These are phyloP conservation scores for Pseudogymnoascus sp. DNA, from an alignment of 2,329 filamentous ascomycete species.

Conservation along the genomic window DNA sequence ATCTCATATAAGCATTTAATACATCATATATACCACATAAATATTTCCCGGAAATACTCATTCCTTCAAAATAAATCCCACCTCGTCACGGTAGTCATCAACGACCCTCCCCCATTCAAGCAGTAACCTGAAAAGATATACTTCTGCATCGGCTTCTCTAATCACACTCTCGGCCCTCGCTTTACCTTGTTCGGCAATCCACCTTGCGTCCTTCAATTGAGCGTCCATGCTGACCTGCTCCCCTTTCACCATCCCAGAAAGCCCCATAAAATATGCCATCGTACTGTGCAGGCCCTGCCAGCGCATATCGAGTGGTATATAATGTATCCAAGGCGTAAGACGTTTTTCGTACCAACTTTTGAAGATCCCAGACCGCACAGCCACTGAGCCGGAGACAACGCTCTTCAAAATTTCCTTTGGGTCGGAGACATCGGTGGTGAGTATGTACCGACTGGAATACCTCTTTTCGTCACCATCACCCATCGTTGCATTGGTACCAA, in stretches of 20 bases:
- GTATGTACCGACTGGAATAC: conserved; percentile 41
- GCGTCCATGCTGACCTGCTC: conserved; percentile 8
- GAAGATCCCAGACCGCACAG: conserved; percentile 53
- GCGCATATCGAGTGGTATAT: conserved; percentile 49
- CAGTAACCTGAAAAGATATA: conserved; percentile 48
- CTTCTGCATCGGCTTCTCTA: conserved; percentile 48
- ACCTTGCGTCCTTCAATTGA: conserved; percentile 32
- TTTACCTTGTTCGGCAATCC: conserved; percentile 44
- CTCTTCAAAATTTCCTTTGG: conserved; percentile 43
- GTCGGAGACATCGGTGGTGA: conserved; percentile 49
- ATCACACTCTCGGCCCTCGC: conserved; percentile 48
- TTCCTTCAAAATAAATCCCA: conserved; percentile 25
- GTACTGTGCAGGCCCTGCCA: conserved; percentile 20
- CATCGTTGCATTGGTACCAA: conserved; percentile 19
- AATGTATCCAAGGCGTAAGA: conserved; percentile 54
- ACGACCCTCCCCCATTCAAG: conserved; percentile 39
- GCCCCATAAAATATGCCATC: conserved; percentile 25
- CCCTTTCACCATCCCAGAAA: conserved; percentile 10
- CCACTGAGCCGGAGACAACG: conserved; percentile 41
- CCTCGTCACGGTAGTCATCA: conserved; percentile 32
- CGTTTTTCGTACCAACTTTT: conserved; percentile 57
- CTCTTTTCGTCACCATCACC: conserved; percentile 32
- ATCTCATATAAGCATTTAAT: not conserved
- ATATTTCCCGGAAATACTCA: not conserved
- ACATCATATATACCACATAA: not conserved